Base-by-base conservation (phyloP, 371 early-diverging fungal species). In the Lichtheimia ramosa region DNA sequence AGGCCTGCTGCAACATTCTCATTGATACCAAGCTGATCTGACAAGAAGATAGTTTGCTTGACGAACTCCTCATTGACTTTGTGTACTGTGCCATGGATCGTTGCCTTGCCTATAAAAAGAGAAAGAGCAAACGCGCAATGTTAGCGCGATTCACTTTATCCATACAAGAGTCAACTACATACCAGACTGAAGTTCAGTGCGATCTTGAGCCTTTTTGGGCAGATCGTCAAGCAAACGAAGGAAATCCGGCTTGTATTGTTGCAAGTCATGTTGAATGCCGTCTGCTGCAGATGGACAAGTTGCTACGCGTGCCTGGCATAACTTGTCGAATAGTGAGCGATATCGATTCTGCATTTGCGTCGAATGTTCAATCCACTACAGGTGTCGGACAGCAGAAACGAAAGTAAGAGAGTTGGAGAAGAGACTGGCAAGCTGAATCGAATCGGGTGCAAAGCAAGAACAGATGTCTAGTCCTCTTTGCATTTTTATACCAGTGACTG, bases 11-110 rank as follows among this genome's bases (percentile, higher is more conserved):
- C 94, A 4, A 83, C 68, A 61, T 85, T 74, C 68, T 95, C 95
- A 68, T 91, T 88, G 49, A 95, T 79, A 21, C 86, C 79, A 43
- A 96, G 81, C 58, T 92, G 84, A 70, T 94, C 91, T 2, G 92
- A 90, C 42, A 95, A 64, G 66, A 84, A 77, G 34, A 88, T 62
- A 5, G 86, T 83, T 52, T 83, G 83, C n/a, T 74, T 57, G 56
- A 82, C 81, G 59, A 93, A 93, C 15, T 87, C 86, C n/a, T 75
- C 70, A 66, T 84, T 92, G 63, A 90, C 87, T 51, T 76, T 81
- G 62, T 77, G 77, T 18, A 66, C 57, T 39, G 65, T 72, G 28
- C 79, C 61, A 24, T 86, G 79, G 40, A 89, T 83, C n/a, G 79
- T 71, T 3, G 81, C 77, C 27, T 70, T 71, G 43, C 75, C 79